Conservation (phyloP, 2,329 filamentous ascomycete genomes). For the Ophiosphaerella korrae region DNA sequence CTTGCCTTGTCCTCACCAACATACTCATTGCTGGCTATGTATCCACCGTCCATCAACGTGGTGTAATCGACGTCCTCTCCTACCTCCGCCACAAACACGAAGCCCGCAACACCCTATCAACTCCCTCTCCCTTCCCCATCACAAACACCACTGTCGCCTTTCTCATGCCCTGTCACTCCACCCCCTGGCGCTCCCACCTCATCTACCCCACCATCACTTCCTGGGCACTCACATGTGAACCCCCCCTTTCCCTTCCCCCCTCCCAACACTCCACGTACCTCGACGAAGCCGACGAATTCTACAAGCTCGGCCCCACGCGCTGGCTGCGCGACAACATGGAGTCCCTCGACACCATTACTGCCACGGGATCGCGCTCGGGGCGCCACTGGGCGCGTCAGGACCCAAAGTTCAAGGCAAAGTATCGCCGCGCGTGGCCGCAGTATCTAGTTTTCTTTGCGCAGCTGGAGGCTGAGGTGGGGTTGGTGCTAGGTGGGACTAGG, state of each 20-base stretch:
- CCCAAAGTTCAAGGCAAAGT: conserved; percentile 22
- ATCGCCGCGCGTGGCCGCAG: conserved; percentile 49
- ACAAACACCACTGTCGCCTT: conserved; percentile 67
- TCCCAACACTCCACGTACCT: conserved; percentile 70
- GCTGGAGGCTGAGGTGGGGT: conserved; percentile 57
- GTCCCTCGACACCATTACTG: conserved; percentile 26
- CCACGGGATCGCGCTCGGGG: conserved; percentile 21
- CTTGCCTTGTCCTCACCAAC: conserved; percentile 67
- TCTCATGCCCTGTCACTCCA: conserved; percentile 94
- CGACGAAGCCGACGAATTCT: conserved; percentile 93
- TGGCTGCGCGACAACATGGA: conserved; percentile 54
- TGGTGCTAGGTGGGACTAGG: conserved; percentile 49
- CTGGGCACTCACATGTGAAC: conserved; percentile 89
- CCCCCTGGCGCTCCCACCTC: conserved; percentile 90
- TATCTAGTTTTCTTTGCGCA: conserved; percentile 62
- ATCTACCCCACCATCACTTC: conserved; percentile 75
- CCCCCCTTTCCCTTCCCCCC: conserved; percentile 72
- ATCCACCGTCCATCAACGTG: conserved; percentile 75
- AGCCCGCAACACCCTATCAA: conserved; percentile 30
- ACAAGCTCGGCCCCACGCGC: conserved; percentile 58
- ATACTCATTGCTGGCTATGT: conserved; percentile 74
- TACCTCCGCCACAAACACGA: conserved; percentile 79
- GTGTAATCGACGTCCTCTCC: conserved; percentile 73
- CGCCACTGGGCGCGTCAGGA: conserved; percentile 32
- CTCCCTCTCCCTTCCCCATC: conserved; percentile 28